phyloP scores from a whole-genome alignment of 1,284 basidiomycete species.

The Coriolopsis trogii region DNA sequence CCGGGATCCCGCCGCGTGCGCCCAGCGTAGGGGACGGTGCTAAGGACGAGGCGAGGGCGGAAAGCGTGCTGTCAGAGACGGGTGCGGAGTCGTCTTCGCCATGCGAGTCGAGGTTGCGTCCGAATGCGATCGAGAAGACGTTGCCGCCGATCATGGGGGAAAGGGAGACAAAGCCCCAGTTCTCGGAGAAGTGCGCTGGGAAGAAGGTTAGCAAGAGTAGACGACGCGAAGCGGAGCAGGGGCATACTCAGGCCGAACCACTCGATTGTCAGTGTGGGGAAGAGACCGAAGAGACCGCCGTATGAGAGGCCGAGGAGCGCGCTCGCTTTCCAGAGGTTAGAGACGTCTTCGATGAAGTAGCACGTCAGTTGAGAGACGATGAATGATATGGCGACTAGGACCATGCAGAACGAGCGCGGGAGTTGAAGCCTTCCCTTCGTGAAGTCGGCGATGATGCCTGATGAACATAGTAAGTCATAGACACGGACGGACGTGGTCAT shows the following conservation, averaged over 20 bases:
- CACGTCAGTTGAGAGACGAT: constrained; percentile 71
- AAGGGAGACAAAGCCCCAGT: constrained; percentile 82
- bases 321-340: constrained; percentile 77
- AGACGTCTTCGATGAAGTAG: constrained; percentile 58
- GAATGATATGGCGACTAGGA: constrained; percentile 67
- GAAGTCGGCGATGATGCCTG: constrained; percentile 77
- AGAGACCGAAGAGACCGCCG: constrained; percentile 77
- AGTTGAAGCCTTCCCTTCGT: constrained; percentile 58
- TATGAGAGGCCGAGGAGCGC: constrained; percentile 74
- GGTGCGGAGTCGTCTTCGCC: constrained; percentile 32
- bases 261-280: constrained; percentile 79
- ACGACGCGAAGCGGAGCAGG: neutral
- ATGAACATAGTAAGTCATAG: neutral
- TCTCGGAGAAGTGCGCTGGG: constrained; percentile 75
- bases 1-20: constrained; percentile 32
- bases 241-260: constrained; percentile 74
- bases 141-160: constrained; percentile 84
- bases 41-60: constrained; percentile 10
- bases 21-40: neutral
- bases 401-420: constrained; percentile 74
- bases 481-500: too few species aligned
- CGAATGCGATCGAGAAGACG: constrained; percentile 84
- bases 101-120: constrained; percentile 77
- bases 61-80: constrained; percentile 4
- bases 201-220: neutral